phyloP scores from a whole-genome alignment of 2,329 filamentous ascomycete genomes.

The Teratosphaeria destructans region DNA sequence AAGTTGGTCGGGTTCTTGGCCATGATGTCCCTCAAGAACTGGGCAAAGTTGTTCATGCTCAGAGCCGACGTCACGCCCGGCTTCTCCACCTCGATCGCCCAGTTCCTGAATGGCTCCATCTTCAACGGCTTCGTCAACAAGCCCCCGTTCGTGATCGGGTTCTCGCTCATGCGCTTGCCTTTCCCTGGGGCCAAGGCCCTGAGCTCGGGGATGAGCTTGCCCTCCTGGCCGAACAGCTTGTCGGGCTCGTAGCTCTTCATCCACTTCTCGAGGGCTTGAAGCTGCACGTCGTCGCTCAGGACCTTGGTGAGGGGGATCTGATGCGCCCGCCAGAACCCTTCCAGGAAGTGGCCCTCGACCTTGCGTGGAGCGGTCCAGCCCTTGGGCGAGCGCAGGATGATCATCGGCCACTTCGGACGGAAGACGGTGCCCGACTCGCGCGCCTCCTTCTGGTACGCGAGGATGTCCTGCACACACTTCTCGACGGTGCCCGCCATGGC shows the following conservation, averaged over 20 bases:
- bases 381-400: slow-evolving; percentile 66
- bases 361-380: slow-evolving; percentile 70
- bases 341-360: slow-evolving; percentile 58
- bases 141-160: slow-evolving; percentile 65
- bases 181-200: slow-evolving; percentile 55
- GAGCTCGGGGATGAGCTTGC: slow-evolving; percentile 53
- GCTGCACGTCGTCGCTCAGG: slow-evolving; percentile 49
- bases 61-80: slow-evolving; percentile 41
- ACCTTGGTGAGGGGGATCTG: slow-evolving; percentile 68
- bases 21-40: slow-evolving; percentile 58
- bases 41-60: slow-evolving; percentile 61
- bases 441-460: slow-evolving; percentile 58
- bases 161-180: slow-evolving; percentile 62
- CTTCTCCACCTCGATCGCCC: slow-evolving; percentile 52
- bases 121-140: slow-evolving; percentile 54
- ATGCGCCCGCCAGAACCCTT: slow-evolving; percentile 70
- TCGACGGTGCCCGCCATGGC: slow-evolving; percentile 71
- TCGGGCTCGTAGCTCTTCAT: slow-evolving; percentile 69
- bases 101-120: slow-evolving; percentile 60
- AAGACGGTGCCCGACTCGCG: slow-evolving; percentile 59
- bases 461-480: slow-evolving; percentile 60
- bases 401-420: slow-evolving; percentile 68
- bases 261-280: slow-evolving; percentile 63
- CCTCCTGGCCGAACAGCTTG: slow-evolving; percentile 55
- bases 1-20: slow-evolving; percentile 56